Evolutionary conservation across 768 basidiomycete species (phyloP), one percentile per base, ranked within the genome.

Genomic region (Suillus brevipes): DNA sequence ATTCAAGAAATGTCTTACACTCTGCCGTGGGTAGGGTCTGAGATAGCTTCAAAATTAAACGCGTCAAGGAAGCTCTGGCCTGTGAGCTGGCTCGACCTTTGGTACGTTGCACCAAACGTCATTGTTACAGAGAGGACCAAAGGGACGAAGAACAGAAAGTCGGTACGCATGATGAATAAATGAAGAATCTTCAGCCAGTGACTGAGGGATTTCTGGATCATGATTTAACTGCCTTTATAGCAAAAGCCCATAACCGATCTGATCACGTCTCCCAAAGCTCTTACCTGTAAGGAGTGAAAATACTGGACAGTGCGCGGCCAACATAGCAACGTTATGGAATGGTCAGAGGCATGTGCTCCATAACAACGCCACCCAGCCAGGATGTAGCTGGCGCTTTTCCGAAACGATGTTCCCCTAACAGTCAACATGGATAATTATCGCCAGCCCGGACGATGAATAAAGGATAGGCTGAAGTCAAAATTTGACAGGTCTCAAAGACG

Each of bases 51-150:
- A 65, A 71, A 28, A 65, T 65, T 1, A 16, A 58, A 16, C 12
- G 79, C 72, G n/a, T 77, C 74, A 64, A 85, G 79, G 69, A 90
- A 89, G 23, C 76, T 79, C 65, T 69, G 66, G 20, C 85, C 83
- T 12, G 76, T 69, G 70, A 81, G 77, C 64, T 79, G 85, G 62
- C 83, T 84, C 31, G 79, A 75, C 65, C 78, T 74, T 9, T 67
- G 64, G 72, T 90, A 89, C 0, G 78, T 79, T 10, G 80, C 84
- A 37, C 80, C 82, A 12, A 78, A 70, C n/a, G 69, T 79, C 42
- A 6, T 23, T 9, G 25, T 31, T 8, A 60, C 49, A 42, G 18
- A 8, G 40, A 3, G 28, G 40, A 25, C 40, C 6, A 59, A 42
- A 3, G 42, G 20, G 18, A 42, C 18, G 25, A 31, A 42, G 25